These are phyloP conservation scores for Lupinus albus DNA, from an alignment of 306 rosid genomes.

Conservation along the genomic window DNA sequence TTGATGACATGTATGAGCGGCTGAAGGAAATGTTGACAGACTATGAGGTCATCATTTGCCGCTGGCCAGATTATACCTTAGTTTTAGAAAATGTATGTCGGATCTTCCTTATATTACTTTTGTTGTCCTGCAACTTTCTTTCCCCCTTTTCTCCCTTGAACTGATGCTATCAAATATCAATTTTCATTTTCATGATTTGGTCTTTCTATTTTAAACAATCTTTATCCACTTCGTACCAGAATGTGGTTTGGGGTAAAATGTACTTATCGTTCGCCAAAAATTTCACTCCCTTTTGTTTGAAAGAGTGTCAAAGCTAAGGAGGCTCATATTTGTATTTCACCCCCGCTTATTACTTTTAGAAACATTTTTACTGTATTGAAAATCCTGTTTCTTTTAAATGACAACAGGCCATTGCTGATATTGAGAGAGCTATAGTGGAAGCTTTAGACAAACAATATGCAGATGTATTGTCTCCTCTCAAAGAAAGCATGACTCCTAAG, in stretches of 20 bases:
- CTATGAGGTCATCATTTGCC: constrained; percentile 87
- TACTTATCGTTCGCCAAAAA: background rate
- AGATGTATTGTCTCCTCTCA: constrained; percentile 84
- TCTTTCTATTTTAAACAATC: constrained; percentile 8
- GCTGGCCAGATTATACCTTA: constrained; percentile 94
- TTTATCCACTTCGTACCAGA: background rate
- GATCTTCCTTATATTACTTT: constrained; percentile 26
- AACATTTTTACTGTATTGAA: background rate
- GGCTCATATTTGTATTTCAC: background rate
- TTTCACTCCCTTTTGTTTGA: background rate
- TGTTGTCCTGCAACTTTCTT: constrained; percentile 14
- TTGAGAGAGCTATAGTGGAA: constrained; percentile 86
- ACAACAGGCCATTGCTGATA: constrained; percentile 79
- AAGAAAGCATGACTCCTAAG: constrained; percentile 85
- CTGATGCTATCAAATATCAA: constrained; percentile 8
- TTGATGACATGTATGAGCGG: constrained; percentile 94
- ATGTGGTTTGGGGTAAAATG: constrained; percentile 9
- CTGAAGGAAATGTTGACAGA: constrained; percentile 83
- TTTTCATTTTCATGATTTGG: constrained; percentile 19
- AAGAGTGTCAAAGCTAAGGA: background rate
- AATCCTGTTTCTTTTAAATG: background rate
- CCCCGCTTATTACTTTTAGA: background rate
- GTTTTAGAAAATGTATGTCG: constrained; percentile 79
- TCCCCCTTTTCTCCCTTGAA: background rate
- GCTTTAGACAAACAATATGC: constrained; percentile 95